Conservation (phyloP, 2,329 filamentous ascomycete species). For the Calonectria honghensis region DNA sequence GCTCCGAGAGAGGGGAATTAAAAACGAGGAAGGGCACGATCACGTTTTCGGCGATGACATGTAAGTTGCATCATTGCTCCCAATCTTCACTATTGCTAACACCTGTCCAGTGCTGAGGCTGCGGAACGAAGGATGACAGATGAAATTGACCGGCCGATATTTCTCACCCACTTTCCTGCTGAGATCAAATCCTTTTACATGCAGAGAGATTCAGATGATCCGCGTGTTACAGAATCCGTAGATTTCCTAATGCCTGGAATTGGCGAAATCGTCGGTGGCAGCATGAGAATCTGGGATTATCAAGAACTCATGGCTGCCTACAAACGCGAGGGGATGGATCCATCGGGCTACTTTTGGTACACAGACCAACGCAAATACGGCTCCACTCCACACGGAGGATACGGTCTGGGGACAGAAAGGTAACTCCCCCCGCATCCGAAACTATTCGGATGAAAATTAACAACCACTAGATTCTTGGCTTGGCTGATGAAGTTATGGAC, state of each 20-base stretch:
- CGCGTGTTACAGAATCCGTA: background rate
- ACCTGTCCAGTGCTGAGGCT: slow-evolving; percentile 79
- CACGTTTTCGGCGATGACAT: slow-evolving; percentile 98
- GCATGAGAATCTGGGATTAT: slow-evolving; percentile 95
- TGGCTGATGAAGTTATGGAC: slow-evolving; percentile 78
- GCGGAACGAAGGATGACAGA: slow-evolving; percentile 98
- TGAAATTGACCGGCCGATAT: slow-evolving; percentile 94
- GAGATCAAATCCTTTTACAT: slow-evolving; percentile 79
- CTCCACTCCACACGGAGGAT: slow-evolving; percentile 91
- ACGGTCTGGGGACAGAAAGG: slow-evolving; percentile 92
- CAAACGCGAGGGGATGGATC: slow-evolving; percentile 88
- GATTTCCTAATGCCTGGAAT: background rate
- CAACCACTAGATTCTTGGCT: slow-evolving; percentile 69
- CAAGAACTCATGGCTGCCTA: slow-evolving; percentile 93
- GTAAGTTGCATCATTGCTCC: background rate
- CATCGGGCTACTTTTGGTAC: slow-evolving; percentile 97
- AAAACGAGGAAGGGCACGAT: slow-evolving; percentile 92
- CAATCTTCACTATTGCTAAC: background rate
- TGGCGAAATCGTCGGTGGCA: slow-evolving; percentile 70
- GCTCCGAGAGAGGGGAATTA: slow-evolving; percentile 92
- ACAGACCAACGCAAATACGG: slow-evolving; percentile 96
- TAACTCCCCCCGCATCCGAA: slow-evolving; percentile 15
- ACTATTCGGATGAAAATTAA: background rate
- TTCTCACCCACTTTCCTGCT: slow-evolving; percentile 97
- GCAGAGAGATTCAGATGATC: background rate